These are phyloP conservation scores for Symbiodinium pilosum DNA, from an alignment of 73 alveolate genomes.

Conservation along the genomic window DNA sequence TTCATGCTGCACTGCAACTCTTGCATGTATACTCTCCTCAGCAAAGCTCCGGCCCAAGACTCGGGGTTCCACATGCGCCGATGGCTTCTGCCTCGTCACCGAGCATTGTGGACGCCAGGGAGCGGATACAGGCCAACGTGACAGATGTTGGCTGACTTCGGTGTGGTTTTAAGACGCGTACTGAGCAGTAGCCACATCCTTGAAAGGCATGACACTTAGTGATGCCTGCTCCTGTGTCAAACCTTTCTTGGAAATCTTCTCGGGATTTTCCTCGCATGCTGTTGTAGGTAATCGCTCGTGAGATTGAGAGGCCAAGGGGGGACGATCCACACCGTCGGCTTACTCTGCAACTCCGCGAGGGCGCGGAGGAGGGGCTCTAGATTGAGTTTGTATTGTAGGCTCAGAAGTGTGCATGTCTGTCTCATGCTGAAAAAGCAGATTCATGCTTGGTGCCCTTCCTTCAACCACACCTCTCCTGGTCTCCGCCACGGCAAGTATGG, in stretches of 20 bases:
- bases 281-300: neutral
- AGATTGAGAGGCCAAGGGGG: slow-evolving; percentile 44
- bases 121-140: slow-evolving; percentile 61
- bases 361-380: slow-evolving; percentile 77
- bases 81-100: neutral
- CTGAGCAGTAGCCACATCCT: neutral
- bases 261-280: neutral
- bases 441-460: too few species aligned
- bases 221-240: neutral
- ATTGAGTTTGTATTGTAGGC: too few species aligned
- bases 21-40: too few species aligned
- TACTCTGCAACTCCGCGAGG: slow-evolving; percentile 35
- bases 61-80: neutral
- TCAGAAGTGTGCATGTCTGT: too few species aligned
- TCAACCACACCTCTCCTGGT: too few species aligned
- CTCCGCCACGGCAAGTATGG: too few species aligned
- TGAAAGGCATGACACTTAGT: neutral
- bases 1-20: too few species aligned
- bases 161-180: too few species aligned
- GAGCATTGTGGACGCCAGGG: slow-evolving; percentile 55
- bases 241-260: neutral
- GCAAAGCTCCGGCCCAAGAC: too few species aligned
- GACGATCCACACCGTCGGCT: slow-evolving; percentile 88
- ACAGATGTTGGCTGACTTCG: too few species aligned
- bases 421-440: too few species aligned